Base-by-base conservation (phyloP, 208 protist species). In the Angomonas ambiguus region DNA sequence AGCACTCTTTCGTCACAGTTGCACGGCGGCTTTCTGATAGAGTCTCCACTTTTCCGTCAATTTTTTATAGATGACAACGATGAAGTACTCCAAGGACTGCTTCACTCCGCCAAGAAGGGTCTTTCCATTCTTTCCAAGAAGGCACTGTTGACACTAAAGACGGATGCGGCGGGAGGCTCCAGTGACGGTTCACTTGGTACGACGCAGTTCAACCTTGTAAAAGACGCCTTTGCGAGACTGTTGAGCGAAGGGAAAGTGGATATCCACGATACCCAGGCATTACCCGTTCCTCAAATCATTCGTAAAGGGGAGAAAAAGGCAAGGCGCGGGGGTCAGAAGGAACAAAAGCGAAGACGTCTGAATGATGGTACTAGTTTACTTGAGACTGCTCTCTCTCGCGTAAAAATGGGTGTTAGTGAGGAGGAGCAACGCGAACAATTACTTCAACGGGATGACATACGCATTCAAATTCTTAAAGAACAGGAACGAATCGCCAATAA, bases 401-500 rank as follows among this genome's bases (percentile, higher is more conserved):
- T 95, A 24, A 79, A 81, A 61, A 89, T 95, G 84, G 89, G 89
- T 25, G 80, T 92, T 4, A 95, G 89, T 62, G 84, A 92, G 63
- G 89, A 93, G 65, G 76, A 86, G 62, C 89, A 95, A 74, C 69
- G 85, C 28, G 76, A 79, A 49, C 68, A 76, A 41, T 69, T 90
- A 20, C 76, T 92, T 53, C 82, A 87, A 72, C 77, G 85, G 51
- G 69, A 71, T 31, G 86, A 88, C 25, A 67, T 95, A 35, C 80
- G 84, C 2, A 77, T 72, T 38, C 67, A 82, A 60, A 61, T 92
- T 41, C 60, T 80, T 57, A 78, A 77, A 65, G 76, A 82, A 53
- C 76, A 79, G 69, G 72, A 82, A 42, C 75, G 79, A 58, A 41
- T 86, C 72, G 31, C 63, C 18, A 72, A 74, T 18, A 92, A 91